Conservation (phyloP, 495 filamentous ascomycete genomes). For the Corynascus novoguineensis region DNA sequence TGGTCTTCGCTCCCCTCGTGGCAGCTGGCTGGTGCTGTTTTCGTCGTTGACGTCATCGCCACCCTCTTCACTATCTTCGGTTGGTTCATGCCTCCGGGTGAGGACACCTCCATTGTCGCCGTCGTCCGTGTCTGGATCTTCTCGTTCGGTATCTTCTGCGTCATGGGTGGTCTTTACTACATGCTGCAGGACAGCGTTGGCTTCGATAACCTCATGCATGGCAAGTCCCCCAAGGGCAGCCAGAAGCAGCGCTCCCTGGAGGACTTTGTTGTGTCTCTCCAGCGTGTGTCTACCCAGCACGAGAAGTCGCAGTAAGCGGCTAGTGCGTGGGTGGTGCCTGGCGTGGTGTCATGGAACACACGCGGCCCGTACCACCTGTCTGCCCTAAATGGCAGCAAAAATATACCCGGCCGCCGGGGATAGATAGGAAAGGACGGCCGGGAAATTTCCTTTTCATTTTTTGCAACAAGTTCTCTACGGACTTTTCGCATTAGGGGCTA, state of each 20-base stretch:
- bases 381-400: conserved; percentile 6
- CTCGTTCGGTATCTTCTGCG: conserved; percentile 71
- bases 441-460: conserved; percentile 36
- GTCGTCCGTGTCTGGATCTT: conserved; percentile 86
- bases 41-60: conserved; percentile 74
- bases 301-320: conserved; percentile 62
- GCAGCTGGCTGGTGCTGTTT: conserved; percentile 69
- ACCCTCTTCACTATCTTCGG: conserved; percentile 81
- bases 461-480: conserved; percentile 27
- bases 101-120: conserved; percentile 61
- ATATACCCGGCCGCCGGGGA: conserved; percentile 19
- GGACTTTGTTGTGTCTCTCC: conserved; percentile 80
- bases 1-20: conserved; percentile 80
- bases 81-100: conserved; percentile 57
- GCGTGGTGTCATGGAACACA: not conserved
- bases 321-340: conserved; percentile 1
- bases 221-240: conserved; percentile 70
- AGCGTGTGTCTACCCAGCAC: conserved; percentile 79
- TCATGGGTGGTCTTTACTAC: conserved; percentile 60
- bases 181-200: conserved; percentile 66
- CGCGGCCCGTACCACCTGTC: not conserved
- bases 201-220: conserved; percentile 91
- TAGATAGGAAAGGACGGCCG: conserved; percentile 17
- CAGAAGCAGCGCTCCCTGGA: conserved; percentile 71
- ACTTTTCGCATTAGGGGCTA: conserved; percentile 23